Evolutionary conservation across 2,329 filamentous ascomycete species (phyloP), one percentile per base, ranked within the genome.

Genomic region (Mycosphaerelloides madeirae): DNA sequence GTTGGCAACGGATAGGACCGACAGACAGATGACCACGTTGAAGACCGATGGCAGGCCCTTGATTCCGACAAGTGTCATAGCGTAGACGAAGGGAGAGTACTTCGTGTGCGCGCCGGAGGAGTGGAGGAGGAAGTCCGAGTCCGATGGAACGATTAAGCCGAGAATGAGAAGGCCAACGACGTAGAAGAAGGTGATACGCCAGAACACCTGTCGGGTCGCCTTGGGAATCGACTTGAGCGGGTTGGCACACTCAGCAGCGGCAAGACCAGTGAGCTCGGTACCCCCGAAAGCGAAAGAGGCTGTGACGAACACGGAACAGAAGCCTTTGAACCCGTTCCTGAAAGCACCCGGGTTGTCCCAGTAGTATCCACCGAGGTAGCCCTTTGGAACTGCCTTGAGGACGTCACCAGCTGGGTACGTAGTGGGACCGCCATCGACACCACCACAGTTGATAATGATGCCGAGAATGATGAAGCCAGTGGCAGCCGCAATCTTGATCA

Each of bases 1-100:
- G 50, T 78, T 76, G 53, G 75, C 78, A 32, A 80, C 76, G 42
- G 69, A 75, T 44, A 80, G 65, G 34, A 81, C 78, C 6, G 77
- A 41, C 25, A 82, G 84, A 53, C 89, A 73, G 53, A 91, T 82
- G 29, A 89, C 73, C 28, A 84, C 85, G 62, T 91, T 91, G 66
- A 91, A 80, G 43, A 90, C 77, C 5, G 79, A 80, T 0, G 84
- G 82, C 3, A 89, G 76, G 6, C 76, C 81, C 3, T 71, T 73
- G 45, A 89, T 81, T 0, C 82, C 80, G 2, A 84, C 85, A 22
- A 79, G 76, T 9, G 76, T 73, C 29, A 83, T 80, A 14, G 84
- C 85, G 50, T 89, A 85, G 47, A 90, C 84, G 57, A 83, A 87
- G 9, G 82, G 83, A 35, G 66, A 69, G 8, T 65, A 62, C 6